A percentile compares a stretch with the other conserved stretches of the same genome.
phyloP scores from a whole-genome alignment of 1,284 basidiomycete genomes.

The Puccinia polysora region DNA sequence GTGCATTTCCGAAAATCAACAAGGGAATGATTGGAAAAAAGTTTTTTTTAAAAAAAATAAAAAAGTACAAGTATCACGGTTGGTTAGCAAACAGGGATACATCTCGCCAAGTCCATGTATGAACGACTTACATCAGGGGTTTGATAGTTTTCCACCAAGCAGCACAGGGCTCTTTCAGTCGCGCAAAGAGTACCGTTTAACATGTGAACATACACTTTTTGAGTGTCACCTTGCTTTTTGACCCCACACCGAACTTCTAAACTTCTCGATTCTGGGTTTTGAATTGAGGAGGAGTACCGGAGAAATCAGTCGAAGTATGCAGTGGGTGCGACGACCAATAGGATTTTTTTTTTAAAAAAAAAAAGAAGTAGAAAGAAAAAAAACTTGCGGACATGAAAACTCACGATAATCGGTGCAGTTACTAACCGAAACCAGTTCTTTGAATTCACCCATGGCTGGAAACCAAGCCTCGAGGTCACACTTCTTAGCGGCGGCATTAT shows the following conservation, averaged over 20 bases:
- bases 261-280: slow-evolving; percentile 69
- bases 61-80: no score
- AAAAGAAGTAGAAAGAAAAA: neutral
- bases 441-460: slow-evolving; percentile 93
- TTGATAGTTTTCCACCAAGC: slow-evolving; percentile 98
- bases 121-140: slow-evolving; percentile 76
- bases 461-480: slow-evolving; percentile 99
- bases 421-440: slow-evolving; percentile 63
- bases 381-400: neutral
- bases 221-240: slow-evolving; percentile 76
- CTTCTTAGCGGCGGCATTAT: slow-evolving; percentile 94
- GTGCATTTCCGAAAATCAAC: no score
- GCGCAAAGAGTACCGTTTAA: slow-evolving; percentile 95
- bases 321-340: no score
- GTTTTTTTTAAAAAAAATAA: neutral
- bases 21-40: no score
- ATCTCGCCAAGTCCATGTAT: no score
- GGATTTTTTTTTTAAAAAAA: neutral
- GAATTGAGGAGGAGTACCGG: neutral
- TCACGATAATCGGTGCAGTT: slow-evolving; percentile 57
- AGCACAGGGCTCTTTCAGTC: slow-evolving; percentile 91
- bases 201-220: slow-evolving; percentile 93
- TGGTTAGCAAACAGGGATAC: no score
- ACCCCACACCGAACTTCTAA: slow-evolving; percentile 84
- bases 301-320: neutral